Evolutionary conservation across 129 eudicot species (phyloP), one percentile per base, ranked within the genome.

Genomic region (Lactuca sativa): DNA sequence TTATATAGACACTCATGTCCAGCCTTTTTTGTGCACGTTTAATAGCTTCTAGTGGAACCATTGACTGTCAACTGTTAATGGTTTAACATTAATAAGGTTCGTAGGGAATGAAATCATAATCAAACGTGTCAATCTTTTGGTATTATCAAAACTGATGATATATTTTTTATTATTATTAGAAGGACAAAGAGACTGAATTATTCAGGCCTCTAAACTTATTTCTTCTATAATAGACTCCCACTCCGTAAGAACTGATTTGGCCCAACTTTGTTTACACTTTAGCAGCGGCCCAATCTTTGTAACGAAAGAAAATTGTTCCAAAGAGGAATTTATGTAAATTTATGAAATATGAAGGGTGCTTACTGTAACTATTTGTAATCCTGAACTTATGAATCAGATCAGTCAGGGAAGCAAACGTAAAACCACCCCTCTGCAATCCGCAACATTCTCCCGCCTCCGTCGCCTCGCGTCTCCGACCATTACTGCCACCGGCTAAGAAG

Each of bases 331-430:
- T 32, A 0, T 31, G 67, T n/a, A 34, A 60, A 18, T 12, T 32
- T 12, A 16, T 16, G 51, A 72, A 62, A 62, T 33, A 12, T 62
- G 25, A 62, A 59, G 76, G 76, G 69, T 11, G 25, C 40, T 60
- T 60, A 49, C 6, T 16, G 53, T 60, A 72, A 61, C 4, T 58
- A 17, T 51, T 0, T 47, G 37, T 5, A 59, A 61, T 14, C 75
- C 40, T 72, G 18, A 47, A 53, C 38, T 60, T 61, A 51, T 49
- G 53, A 63, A 61, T 49, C 61, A 59, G 76, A 59, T 59, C 52
- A 68, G 63, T 11, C 75, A 5, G 48, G 13, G 33, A 59, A 59
- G 75, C 68, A 61, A 72, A 71, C 67, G 76, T 71, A 62, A 60
- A 36, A 61, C 76, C 76, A 60, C 70, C 77, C 36, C 73, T 15